Percentiles rank a stretch among this genome's conserved stretches.
Conservation (phyloP, 2,329 filamentous ascomycete genomes). For the Didymellaceae sp. region DNA sequence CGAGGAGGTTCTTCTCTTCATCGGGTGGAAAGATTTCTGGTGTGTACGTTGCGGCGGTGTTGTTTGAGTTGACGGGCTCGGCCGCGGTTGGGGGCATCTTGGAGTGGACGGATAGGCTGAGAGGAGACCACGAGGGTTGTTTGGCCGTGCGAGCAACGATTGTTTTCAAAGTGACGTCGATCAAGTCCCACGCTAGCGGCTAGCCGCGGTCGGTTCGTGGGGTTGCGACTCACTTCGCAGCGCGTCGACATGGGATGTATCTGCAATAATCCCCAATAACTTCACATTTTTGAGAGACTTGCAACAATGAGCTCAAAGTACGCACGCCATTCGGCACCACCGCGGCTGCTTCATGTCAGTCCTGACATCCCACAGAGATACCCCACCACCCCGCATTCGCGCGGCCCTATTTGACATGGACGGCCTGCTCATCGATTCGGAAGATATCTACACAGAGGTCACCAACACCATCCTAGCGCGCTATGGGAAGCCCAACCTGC, state of each 20-base stretch:
- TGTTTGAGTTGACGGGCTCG: constrained; percentile 7
- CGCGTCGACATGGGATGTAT: not conserved
- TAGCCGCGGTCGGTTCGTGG: constrained; percentile 31
- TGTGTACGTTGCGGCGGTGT: constrained; percentile 10
- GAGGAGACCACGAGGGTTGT: no score
- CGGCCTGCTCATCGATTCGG: constrained; percentile 90
- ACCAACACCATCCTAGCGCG: constrained; percentile 82
- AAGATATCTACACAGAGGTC: constrained; percentile 85
- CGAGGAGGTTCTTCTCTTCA: constrained; percentile 61
- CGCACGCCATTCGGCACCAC: not conserved
- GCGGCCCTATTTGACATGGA: constrained; percentile 99
- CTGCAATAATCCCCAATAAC: not conserved
- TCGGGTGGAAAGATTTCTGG: constrained; percentile 42
- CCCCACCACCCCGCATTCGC: constrained; percentile 71
- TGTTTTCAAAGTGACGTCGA: constrained; percentile 34
- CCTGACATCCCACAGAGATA: constrained; percentile 14
- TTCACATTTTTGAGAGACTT: not conserved
- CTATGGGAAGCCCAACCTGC: constrained; percentile 74
- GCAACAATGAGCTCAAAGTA: constrained; percentile 29
- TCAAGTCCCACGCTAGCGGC: constrained; percentile 16
- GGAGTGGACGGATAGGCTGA: not conserved
- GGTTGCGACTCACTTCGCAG: constrained; percentile 25
- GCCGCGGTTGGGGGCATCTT: constrained; percentile 16
- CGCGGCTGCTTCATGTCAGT: not conserved
- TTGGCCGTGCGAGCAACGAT: not conserved